Evolutionary conservation across 1,139 yeast species (phyloP), one percentile per base, ranked within the genome.

Genomic region (Candida albicans): DNA sequence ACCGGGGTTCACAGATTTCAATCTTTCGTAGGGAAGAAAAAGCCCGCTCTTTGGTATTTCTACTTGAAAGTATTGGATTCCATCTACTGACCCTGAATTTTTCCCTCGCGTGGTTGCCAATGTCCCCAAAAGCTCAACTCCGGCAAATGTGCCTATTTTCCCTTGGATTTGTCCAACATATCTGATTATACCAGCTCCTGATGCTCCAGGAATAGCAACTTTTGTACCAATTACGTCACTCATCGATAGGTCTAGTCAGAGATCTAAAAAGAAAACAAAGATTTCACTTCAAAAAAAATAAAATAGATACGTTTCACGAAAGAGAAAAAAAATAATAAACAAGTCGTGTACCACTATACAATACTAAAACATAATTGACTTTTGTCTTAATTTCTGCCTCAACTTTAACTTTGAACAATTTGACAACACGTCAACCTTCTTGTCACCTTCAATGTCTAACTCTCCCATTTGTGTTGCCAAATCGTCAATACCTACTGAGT

Each of bases 141-240:
- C 99, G 4, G 91, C 96, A 67, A 84, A 93, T n/a, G 73, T 68
- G 0, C 96, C 96, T 24, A 52, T 51, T 56, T 87, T 89, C 26
- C 85, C 86, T 28, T 81, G 77, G 18, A 93, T 88, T 1, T 78
- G 68, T 0, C 98, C 98, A 24, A 82, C 71, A 61, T 79, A 93
- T 51, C 82, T 73, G 41, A 93, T 69, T 12, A 82, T 71, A 1
- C 95, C 97, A 37, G 59, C 56, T 8, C 74, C 75, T 8, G 74
- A 61, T 8, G 79, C 68, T 0, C 78, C 77, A 2, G 79, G 79
- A 13, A 73, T 67, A 32, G 59, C 56, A 12, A 73, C 75, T 40
- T 62, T 63, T 13, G 63, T 52, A 7, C 76, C 77, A 37, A 69
- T 56, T 35, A 51, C 49, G 29, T 64, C 68, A 8, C 54, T 30